Evolutionary conservation across 1,139 yeast species (phyloP).

Genomic region (Taiozyma sp.): DNA sequence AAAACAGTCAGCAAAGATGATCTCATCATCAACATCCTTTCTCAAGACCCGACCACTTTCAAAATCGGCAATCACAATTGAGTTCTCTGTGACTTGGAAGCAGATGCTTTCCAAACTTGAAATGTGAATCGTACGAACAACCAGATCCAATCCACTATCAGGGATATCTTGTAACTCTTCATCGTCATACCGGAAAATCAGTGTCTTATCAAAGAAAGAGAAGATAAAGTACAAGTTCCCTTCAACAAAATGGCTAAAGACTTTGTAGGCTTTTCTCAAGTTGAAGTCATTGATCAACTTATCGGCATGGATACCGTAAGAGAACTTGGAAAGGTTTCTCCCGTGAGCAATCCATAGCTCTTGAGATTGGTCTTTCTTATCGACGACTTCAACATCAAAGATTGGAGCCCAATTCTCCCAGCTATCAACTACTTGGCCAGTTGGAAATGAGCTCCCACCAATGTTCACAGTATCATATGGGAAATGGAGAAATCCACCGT

Average conservation of each 20-base stretch:
- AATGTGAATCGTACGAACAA: constrained; percentile 17
- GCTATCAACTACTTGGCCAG: constrained; percentile 8
- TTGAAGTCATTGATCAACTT: constrained; percentile 22
- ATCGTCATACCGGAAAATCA: constrained; percentile 30
- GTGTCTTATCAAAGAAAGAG: constrained; percentile 35
- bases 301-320: constrained; percentile 34
- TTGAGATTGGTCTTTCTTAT: constrained; percentile 25
- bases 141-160: constrained; percentile 22
- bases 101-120: constrained; percentile 15
- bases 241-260: constrained; percentile 19
- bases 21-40: constrained; percentile 10
- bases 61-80: constrained; percentile 27
- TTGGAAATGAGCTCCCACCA: neutral
- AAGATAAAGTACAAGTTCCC: constrained; percentile 30
- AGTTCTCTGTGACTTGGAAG: constrained; percentile 31
- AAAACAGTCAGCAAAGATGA: constrained; percentile 18
- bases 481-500: constrained; percentile 13
- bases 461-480: neutral
- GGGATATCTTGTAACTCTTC: constrained; percentile 20
- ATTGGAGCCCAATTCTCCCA: constrained; percentile 48
- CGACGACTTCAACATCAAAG: constrained; percentile 36
- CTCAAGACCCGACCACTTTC: constrained; percentile 10
- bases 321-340: constrained; percentile 34
- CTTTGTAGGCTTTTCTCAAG: constrained; percentile 16
- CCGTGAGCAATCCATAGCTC: constrained; percentile 49